A percentile compares a stretch with the other conserved stretches of the same genome.
These are phyloP conservation scores for Martensiomyces pterosporus DNA, from an alignment of 192 early-diverging fungal species.

Conservation along the genomic window DNA sequence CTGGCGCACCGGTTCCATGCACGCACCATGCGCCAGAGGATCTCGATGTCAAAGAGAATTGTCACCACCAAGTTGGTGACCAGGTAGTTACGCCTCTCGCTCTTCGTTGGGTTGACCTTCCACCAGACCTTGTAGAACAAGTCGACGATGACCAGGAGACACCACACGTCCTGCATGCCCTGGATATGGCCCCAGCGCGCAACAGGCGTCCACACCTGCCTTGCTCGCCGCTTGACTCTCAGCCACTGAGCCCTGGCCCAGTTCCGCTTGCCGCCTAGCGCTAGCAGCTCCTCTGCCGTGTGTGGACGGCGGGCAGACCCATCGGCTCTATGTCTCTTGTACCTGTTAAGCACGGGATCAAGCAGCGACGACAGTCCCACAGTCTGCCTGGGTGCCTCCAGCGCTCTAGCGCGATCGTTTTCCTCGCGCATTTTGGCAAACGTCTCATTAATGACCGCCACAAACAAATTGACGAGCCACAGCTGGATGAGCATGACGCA, in stretches of 20 bases:
- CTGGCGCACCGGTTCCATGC: not conserved
- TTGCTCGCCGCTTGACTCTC: not conserved
- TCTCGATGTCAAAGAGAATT: not conserved
- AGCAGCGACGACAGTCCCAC: not conserved
- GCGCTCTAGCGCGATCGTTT: slow-evolving; percentile 39
- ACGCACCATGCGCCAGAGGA: not conserved
- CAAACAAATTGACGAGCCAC: slow-evolving; percentile 61
- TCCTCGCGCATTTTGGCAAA: slow-evolving; percentile 66
- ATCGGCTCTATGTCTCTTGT: not conserved
- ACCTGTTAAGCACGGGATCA: not conserved
- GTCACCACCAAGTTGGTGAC: not conserved
- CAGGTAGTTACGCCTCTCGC: not conserved
- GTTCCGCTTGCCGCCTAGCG: not conserved
- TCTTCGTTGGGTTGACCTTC: not conserved
- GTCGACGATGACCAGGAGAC: not conserved
- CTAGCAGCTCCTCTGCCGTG: not conserved
- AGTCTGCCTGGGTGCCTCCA: not conserved
- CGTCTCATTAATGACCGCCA: slow-evolving; percentile 64
- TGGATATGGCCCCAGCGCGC: not conserved
- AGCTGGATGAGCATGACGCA: slow-evolving; percentile 60
- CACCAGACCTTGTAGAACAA: not conserved
- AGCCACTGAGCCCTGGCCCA: not conserved
- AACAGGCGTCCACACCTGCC: not conserved
- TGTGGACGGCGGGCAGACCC: not conserved
- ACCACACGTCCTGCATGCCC: not conserved